phyloP scores from a whole-genome alignment of 2,329 filamentous ascomycete species.

The Chrysoporthe austroafricana region DNA sequence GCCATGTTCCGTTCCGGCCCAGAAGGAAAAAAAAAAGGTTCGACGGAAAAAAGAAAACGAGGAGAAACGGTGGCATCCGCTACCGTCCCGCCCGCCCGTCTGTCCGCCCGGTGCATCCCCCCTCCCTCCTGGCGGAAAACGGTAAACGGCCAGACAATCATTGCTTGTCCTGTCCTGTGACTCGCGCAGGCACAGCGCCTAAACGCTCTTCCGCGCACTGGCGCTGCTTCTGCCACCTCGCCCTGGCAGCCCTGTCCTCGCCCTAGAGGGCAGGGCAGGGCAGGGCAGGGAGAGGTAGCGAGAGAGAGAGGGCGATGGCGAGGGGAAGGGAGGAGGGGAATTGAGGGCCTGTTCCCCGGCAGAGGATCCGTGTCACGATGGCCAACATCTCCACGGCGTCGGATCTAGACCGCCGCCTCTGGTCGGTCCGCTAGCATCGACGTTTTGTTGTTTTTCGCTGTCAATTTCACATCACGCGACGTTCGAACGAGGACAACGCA shows the following conservation, averaged over 20 bases:
- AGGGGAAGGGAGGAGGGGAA: background rate
- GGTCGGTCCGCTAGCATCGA: background rate
- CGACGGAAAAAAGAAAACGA: too few species aligned
- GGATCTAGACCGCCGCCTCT: slow-evolving; percentile 9
- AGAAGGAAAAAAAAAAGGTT: background rate
- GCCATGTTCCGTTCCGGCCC: slow-evolving; percentile 24
- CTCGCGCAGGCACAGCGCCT: slow-evolving; percentile 7
- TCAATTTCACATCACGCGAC: slow-evolving; percentile 13
- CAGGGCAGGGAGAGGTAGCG: background rate
- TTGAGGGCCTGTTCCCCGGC: slow-evolving; percentile 26
- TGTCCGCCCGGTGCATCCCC: background rate
- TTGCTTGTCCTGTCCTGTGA: slow-evolving; percentile 1
- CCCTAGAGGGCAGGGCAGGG: too few species aligned
- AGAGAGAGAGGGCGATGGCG: background rate
- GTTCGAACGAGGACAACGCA: slow-evolving; percentile 17
- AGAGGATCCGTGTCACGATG: slow-evolving; percentile 28
- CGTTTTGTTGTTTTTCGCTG: background rate
- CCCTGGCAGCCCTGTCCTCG: slow-evolving; percentile 2
- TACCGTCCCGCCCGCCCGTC: slow-evolving; percentile 9
- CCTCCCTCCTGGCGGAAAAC: background rate
- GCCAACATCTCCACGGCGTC: slow-evolving; percentile 6
- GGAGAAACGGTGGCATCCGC: background rate
- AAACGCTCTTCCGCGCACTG: slow-evolving; percentile 14
- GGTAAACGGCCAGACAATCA: slow-evolving; percentile 12
- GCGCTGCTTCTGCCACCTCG: slow-evolving; percentile 5